phyloP scores from a whole-genome alignment of 2,329 filamentous ascomycete species.

The Sclerotinia nivalis region DNA sequence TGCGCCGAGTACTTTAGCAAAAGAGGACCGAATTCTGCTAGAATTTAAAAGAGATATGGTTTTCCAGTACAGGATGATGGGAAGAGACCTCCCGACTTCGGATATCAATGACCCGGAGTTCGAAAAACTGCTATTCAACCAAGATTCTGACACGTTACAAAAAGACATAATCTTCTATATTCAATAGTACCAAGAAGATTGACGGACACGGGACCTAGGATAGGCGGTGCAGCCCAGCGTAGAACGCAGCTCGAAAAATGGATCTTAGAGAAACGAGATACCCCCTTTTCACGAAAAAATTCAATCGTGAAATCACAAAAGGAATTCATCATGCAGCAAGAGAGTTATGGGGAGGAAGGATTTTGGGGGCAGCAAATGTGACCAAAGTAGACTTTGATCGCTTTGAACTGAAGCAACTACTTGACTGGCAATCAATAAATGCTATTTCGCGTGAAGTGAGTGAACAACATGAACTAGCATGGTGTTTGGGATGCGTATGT shows the following conservation, averaged over 20 bases:
- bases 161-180: neutral
- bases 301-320: neutral
- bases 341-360: neutral
- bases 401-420: neutral
- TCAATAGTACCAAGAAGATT: neutral
- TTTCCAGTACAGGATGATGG: neutral
- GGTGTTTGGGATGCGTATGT: neutral
- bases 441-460: neutral
- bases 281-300: neutral
- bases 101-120: neutral
- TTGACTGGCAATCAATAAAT: neutral
- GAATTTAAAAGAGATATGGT: neutral
- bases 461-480: conserved; percentile 2
- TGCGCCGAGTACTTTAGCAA: neutral
- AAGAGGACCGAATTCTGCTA: neutral
- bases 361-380: neutral
- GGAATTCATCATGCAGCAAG: neutral
- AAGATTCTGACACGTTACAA: neutral
- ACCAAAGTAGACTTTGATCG: neutral
- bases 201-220: neutral
- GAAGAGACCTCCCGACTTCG: neutral
- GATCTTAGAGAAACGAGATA: neutral
- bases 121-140: neutral
- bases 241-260: neutral
- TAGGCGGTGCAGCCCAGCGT: neutral